phyloP scores from a whole-genome alignment of 2,329 filamentous ascomycete species.

The Ascochyta pisi region DNA sequence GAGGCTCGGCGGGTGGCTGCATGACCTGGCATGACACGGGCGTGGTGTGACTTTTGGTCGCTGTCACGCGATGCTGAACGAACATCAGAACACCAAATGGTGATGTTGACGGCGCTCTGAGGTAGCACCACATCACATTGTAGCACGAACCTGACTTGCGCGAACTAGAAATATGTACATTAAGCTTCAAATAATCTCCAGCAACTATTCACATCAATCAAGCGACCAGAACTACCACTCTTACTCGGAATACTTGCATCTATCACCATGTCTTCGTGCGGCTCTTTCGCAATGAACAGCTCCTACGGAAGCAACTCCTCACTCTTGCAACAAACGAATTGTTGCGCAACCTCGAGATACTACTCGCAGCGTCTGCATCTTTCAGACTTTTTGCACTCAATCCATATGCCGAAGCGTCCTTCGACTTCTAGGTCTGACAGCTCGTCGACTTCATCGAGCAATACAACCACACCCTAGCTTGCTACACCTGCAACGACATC shows the following conservation, averaged over 20 bases:
- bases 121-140: slow-evolving; percentile 18
- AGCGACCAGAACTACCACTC: background rate
- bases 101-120: slow-evolving; percentile 13
- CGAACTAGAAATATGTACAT: slow-evolving; percentile 16
- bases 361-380: slow-evolving; percentile 22
- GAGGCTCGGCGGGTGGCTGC: slow-evolving; percentile 3
- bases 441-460: background rate
- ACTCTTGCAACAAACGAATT: slow-evolving; percentile 16
- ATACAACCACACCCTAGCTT: slow-evolving; percentile 3
- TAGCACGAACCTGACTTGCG: background rate
- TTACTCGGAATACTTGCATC: background rate
- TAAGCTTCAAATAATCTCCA: slow-evolving; percentile 12
- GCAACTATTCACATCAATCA: background rate
- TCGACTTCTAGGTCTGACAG: background rate
- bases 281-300: slow-evolving; percentile 18
- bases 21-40: slow-evolving; percentile 13
- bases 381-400: slow-evolving; percentile 10
- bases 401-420: slow-evolving; percentile 1
- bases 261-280: slow-evolving; percentile 13
- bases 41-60: slow-evolving; percentile 21
- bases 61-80: slow-evolving; percentile 13
- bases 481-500: slow-evolving; percentile 31
- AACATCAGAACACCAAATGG: slow-evolving; percentile 14
- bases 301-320: slow-evolving; percentile 23
- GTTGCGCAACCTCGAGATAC: slow-evolving; percentile 12